phyloP scores from a whole-genome alignment of 202 grass and related monocot species.

The Cymbopogon flexuosus region DNA sequence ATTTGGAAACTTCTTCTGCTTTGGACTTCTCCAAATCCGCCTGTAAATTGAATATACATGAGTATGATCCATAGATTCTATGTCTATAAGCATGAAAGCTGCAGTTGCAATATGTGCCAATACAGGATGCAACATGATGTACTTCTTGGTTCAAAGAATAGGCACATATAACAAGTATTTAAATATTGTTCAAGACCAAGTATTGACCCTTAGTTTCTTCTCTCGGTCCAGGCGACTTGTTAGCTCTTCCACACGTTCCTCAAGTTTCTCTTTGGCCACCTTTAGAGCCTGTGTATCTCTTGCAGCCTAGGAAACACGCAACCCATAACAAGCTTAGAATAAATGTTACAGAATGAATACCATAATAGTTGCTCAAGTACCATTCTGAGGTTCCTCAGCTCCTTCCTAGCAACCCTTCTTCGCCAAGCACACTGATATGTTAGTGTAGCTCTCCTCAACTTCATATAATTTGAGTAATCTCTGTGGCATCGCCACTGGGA shows the following conservation, averaged over 20 bases:
- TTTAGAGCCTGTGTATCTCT: slow-evolving; percentile 76
- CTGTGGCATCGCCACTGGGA: slow-evolving; percentile 64
- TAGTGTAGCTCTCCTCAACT: slow-evolving; percentile 52
- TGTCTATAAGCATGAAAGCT: slow-evolving; percentile 23
- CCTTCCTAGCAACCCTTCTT: slow-evolving; percentile 67
- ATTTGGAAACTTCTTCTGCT: slow-evolving; percentile 54
- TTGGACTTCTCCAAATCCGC: slow-evolving; percentile 71
- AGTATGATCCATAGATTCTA: slow-evolving; percentile 4
- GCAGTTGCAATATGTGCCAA: neutral
- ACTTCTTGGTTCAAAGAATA: slow-evolving; percentile 13
- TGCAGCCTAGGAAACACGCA: slow-evolving; percentile 52
- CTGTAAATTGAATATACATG: slow-evolving; percentile 43
- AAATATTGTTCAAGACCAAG: slow-evolving; percentile 36
- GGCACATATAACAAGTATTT: neutral
- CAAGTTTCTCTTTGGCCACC: slow-evolving; percentile 75
- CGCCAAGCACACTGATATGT: slow-evolving; percentile 85
- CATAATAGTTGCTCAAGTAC: slow-evolving; percentile 37
- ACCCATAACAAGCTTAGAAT: neutral
- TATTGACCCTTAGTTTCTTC: slow-evolving; percentile 57
- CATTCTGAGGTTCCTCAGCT: slow-evolving; percentile 74
- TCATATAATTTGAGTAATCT: slow-evolving; percentile 57
- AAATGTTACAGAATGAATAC: slow-evolving; percentile 14
- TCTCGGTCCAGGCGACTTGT: slow-evolving; percentile 46
- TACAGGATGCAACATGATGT: neutral
- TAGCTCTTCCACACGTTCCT: slow-evolving; percentile 75